Evolutionary conservation across 1,284 basidiomycete genomes (phyloP), one percentile per base, ranked within the genome.

Genomic region (Prillingera fragicola): DNA sequence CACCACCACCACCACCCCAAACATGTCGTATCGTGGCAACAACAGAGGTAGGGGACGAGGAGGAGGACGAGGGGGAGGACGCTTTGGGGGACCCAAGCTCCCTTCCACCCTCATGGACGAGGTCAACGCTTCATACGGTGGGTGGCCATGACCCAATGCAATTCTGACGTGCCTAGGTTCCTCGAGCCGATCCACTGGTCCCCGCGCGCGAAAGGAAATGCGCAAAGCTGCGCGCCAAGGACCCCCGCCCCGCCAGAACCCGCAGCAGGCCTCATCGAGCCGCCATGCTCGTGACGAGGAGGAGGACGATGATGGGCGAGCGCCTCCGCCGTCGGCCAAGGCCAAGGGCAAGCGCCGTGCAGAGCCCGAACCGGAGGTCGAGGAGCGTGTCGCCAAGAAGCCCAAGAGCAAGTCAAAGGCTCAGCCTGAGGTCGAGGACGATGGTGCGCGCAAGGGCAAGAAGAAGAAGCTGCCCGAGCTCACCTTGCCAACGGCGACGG

Each of bases 21-120:
- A 5, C 8, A 44, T 44, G 43, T 31, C 35, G 22, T 43, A 32
- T 35, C 15, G 31, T 17, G 34, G 33, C 18, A 38, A 43, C 35
- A 32, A 26, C 17, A 18, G 43, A n/a, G 13, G 36, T 21, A n/a
- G 26, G 4, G 39, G 44, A 19, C 26, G 49, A 10, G 41, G 49
- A 28, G 28, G 49, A 15, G 29, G 29, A 31, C 29, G 29, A 31
- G 29, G 29, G 12, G 14, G 28, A 8, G 37, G 46, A 6, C 27
- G 46, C n/a, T 17, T 21, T 26, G 37, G 51, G 17, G 54, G 63
- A 9, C 63, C 66, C 15, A 57, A 63, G 36, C 48, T 71, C 8
- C 69, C 69, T 1, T 48, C 62, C 3, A 39, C 50, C 4, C 52
- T 71, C 23, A 38, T 60, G 41, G 60, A 57, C 3, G 54, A 71